phyloP scores from a whole-genome alignment of 1,139 yeast genomes.

The Suhomyces coccinellae region DNA sequence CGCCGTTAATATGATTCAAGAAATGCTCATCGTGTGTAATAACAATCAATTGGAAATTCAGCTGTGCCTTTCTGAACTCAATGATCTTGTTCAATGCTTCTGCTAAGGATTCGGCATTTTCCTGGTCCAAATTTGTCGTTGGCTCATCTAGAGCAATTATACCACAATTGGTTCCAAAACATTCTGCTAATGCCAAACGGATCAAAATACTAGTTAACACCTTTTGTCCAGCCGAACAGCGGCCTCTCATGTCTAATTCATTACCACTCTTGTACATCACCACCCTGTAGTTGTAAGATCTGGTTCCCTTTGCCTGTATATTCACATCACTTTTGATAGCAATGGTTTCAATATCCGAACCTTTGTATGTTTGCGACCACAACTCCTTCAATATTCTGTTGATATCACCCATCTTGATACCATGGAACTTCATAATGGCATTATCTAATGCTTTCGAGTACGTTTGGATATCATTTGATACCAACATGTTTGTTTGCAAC shows the following conservation, averaged over 20 bases:
- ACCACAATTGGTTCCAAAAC: constrained; percentile 94
- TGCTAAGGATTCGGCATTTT: constrained; percentile 86
- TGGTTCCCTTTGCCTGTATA: constrained; percentile 54
- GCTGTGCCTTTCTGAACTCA: constrained; percentile 70
- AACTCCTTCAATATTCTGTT: constrained; percentile 83
- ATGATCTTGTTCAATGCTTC: constrained; percentile 75
- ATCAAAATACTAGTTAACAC: constrained; percentile 91
- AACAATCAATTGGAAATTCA: constrained; percentile 89
- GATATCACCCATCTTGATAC: constrained; percentile 89
- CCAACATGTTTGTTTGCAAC: constrained; percentile 72
- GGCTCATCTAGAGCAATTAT: constrained; percentile 97
- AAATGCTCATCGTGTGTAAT: constrained; percentile 96
- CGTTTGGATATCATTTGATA: constrained; percentile 81
- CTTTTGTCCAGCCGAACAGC: constrained; percentile 98
- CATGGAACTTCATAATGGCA: constrained; percentile 92
- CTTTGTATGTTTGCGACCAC: constrained; percentile 93
- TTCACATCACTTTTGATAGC: constrained; percentile 81
- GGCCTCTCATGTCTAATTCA: constrained; percentile 95
- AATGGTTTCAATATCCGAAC: constrained; percentile 92
- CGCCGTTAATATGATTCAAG: constrained; percentile 80
- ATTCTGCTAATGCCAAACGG: constrained; percentile 89
- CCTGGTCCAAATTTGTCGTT: constrained; percentile 90
- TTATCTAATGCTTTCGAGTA: constrained; percentile 85
- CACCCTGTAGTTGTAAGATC: constrained; percentile 88
- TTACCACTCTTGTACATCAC: constrained; percentile 92